Base-by-base conservation (phyloP, 352 stramenopile species). In the Globisporangium heterothallicum region DNA sequence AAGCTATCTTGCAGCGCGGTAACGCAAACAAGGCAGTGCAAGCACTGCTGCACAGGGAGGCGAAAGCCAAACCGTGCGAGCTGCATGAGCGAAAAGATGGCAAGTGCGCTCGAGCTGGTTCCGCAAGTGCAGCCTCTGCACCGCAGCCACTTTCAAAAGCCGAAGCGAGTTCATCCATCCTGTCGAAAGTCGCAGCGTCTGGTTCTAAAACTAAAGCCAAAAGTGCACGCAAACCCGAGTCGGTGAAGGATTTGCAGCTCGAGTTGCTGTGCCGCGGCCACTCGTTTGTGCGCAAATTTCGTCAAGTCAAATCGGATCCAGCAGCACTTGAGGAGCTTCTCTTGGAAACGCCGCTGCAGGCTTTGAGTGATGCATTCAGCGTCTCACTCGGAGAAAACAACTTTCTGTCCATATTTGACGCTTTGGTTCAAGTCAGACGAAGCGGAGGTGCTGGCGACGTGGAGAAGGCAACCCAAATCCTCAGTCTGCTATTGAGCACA, bases 1-100 rank as follows among this genome's bases (percentile, higher is more conserved):
- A 46, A 27, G 56, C 56, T 14, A 45, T 63, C 25, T 36, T 63
- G 29, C 49, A 58, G 41, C 56, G 56, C 6, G 42, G 47, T n/a
- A 10, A 42, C 2, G 6, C 7, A 6, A 18, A 13, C 18, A 45
- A 25, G 24, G 19, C 50, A 7, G 4, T 22, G 24, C 14, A 8
- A 53, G 8, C 25, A 19, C n/a, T 34, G 5, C 8, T 6, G 1
- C 22, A 16, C 24, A 16, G 24, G 7, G 4, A 16, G 5, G 24
- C 5, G 3, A 44, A 35, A 19, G 24, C 12, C 6, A 18, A 19
- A 42, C 12, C 14, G 14, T 1, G 4, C 6, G 16, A 56, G 2
- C n/a, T 47, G 22, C 21, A 47, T 34, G 34, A 49, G 13, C 30
- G 16, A 36, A n/a, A 45, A 7, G 14, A 45, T 6, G 1, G 7